Conservation (phyloP, 2,329 filamentous ascomycete species). For the Didymella keratinophila region DNA sequence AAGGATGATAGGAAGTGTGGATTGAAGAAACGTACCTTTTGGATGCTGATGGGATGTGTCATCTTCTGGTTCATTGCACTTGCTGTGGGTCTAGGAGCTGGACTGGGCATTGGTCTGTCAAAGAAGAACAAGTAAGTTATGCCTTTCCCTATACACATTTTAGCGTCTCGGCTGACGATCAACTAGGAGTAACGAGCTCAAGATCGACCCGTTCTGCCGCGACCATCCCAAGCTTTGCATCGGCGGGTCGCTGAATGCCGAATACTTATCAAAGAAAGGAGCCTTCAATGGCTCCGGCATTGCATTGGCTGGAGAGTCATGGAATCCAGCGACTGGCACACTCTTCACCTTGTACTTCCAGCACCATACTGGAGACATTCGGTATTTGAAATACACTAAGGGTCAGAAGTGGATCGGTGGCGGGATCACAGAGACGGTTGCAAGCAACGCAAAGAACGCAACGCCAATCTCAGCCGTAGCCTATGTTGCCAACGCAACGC, state of each 20-base stretch:
- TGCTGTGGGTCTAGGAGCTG: constrained; percentile 49
- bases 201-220: constrained; percentile 35
- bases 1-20: constrained; percentile 37
- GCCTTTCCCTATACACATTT: background rate
- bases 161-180: background rate
- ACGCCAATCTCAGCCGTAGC: constrained; percentile 55
- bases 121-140: constrained; percentile 37
- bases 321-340: constrained; percentile 48
- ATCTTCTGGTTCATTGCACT: constrained; percentile 44
- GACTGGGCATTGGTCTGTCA: constrained; percentile 40
- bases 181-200: constrained; percentile 8
- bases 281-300: constrained; percentile 59
- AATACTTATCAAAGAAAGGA: constrained; percentile 52
- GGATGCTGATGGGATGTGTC: constrained; percentile 33
- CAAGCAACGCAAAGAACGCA: constrained; percentile 54
- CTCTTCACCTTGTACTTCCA: constrained; percentile 57
- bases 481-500: constrained; percentile 49
- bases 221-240: constrained; percentile 45
- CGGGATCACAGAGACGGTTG: constrained; percentile 49
- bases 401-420: constrained; percentile 52
- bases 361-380: constrained; percentile 54
- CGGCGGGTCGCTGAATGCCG: constrained; percentile 50
- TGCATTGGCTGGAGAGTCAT: constrained; percentile 55
- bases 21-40: constrained; percentile 36
- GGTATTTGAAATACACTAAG: constrained; percentile 50